A percentile compares a stretch with the other conserved stretches of the same genome.
Evolutionary conservation across 768 basidiomycete genomes (phyloP).

Genomic region (Mycena venus): DNA sequence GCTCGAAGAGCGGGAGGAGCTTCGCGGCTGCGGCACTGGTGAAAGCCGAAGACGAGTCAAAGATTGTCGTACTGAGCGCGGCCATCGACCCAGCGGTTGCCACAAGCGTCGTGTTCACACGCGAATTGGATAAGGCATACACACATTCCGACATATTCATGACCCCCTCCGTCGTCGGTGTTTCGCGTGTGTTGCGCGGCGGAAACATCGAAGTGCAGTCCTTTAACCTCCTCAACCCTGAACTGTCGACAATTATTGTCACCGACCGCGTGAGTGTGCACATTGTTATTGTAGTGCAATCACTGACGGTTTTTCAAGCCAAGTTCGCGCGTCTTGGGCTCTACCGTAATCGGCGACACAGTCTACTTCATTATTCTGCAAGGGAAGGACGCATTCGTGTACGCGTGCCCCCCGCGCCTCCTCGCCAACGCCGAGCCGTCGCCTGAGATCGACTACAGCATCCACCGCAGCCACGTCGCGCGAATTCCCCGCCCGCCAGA

Average conservation of each 20-base stretch:
- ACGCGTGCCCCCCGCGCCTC: conserved; percentile 27
- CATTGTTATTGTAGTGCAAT: background rate
- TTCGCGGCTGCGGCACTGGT: conserved; percentile 1
- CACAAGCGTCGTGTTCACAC: background rate
- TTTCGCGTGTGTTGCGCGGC: background rate
- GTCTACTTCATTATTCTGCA: conserved; percentile 17
- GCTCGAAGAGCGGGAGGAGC: conserved; percentile 6
- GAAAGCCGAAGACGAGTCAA: background rate
- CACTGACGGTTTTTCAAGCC: background rate
- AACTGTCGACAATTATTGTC: background rate
- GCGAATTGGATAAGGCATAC: background rate
- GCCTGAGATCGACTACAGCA: conserved; percentile 13
- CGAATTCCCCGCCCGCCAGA: conserved; percentile 18
- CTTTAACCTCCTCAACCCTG: conserved; percentile 5
- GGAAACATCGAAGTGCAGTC: conserved; percentile 16
- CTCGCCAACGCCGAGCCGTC: background rate
- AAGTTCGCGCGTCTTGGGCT: background rate
- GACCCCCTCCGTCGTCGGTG: conserved; percentile 5
- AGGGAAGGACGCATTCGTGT: conserved; percentile 9
- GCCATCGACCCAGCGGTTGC: background rate
- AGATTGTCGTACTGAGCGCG: background rate
- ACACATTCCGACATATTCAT: background rate
- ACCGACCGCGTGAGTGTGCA: conserved; percentile 16
- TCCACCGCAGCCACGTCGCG: conserved; percentile 32
- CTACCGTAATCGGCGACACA: conserved; percentile 15